Percentiles rank a stretch among this genome's conserved stretches.
Evolutionary conservation across 140 eudicot species (phyloP).

Genomic region (Erigeron philadelphicus): DNA sequence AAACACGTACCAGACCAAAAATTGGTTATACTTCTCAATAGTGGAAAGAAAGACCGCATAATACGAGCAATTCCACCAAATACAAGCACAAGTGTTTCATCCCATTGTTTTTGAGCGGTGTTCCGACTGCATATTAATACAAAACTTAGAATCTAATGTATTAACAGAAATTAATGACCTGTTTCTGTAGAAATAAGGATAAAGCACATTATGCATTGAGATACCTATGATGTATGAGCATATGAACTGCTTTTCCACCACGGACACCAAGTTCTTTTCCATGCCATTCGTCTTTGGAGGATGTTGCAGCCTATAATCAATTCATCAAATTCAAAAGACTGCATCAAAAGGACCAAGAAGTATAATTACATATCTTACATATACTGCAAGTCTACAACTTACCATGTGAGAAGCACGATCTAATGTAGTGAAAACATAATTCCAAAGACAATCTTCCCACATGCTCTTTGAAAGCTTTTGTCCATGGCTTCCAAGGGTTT

Average conservation of each 20-base stretch:
- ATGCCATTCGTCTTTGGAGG: conserved; percentile 96
- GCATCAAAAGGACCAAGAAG: conserved; percentile 5
- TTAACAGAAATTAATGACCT: not conserved
- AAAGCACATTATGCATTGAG: conserved; percentile 14
- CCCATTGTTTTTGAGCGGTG: conserved; percentile 99
- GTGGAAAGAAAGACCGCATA: conserved; percentile 84
- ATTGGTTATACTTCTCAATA: conserved; percentile 54
- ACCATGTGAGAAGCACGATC: conserved; percentile 99
- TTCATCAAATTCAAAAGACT: conserved; percentile 4
- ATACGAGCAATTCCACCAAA: conserved; percentile 93
- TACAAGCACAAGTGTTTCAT: conserved; percentile 91
- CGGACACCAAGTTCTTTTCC: conserved; percentile 98
- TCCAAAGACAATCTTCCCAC: conserved; percentile 99
- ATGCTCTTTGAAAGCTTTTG: conserved; percentile 90
- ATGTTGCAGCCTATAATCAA: conserved; percentile 77
- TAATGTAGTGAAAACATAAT: conserved; percentile 81
- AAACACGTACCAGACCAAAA: conserved; percentile 71
- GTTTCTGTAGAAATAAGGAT: conserved; percentile 10
- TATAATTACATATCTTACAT: not conserved
- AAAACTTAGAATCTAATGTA: conserved; percentile 7
- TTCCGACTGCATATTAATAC: conserved; percentile 61
- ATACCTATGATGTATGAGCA: conserved; percentile 99
- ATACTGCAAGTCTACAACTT: conserved; percentile 28
- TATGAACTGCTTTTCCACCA: conserved; percentile 97
- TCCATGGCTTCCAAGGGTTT: conserved; percentile 98